Evolutionary conservation across 1,284 basidiomycete species (phyloP), one percentile per base, ranked within the genome.

Genomic region (Schizophyllum commune): DNA sequence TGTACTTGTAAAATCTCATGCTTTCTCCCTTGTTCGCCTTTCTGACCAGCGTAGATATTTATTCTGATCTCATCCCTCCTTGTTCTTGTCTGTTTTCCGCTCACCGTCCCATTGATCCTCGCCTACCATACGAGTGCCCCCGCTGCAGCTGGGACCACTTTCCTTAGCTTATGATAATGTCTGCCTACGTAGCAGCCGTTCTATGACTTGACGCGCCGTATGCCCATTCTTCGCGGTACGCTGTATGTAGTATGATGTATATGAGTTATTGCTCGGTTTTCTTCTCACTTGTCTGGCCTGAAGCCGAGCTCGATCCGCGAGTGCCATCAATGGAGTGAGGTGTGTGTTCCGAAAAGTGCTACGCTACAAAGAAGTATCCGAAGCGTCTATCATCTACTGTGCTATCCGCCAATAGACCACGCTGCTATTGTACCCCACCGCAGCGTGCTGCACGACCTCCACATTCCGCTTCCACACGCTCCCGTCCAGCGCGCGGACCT

Each of bases 401-500:
- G 75, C 74, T 56, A 88, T 83, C 77, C 81, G 85, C 88, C 91
- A 92, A 69, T 91, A 94, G 20, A 93, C 78, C 55, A 84, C 76
- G 63, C 85, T 89, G 65, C 79, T 85, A 55, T 83, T 83, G 69
- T 79, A 80, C 8, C 86, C 87, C 33, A 80, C 79, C 15, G 85
- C 80, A 6, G 85, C 83, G 22, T 77, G 77, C 73, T 95, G 90
- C 72, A 91, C 85, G 27, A 92, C 87, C 60, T 79, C 76, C 19
- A 88, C 83, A 57, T 79, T 80, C 64, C 77, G 78, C 71, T 83
- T 84, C 82, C 88, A 89, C 20, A 85, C 73, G 62, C 81, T 82
- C 2, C 90, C 90, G 56, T 78, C 72, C 58, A 90, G 72, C 70
- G 92, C 89, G 62, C 77, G 81, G 13, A 92, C 84, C 53, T 80